Conservation (phyloP, 75 land plant genomes). For the Sequoiadendron giganteum region DNA sequence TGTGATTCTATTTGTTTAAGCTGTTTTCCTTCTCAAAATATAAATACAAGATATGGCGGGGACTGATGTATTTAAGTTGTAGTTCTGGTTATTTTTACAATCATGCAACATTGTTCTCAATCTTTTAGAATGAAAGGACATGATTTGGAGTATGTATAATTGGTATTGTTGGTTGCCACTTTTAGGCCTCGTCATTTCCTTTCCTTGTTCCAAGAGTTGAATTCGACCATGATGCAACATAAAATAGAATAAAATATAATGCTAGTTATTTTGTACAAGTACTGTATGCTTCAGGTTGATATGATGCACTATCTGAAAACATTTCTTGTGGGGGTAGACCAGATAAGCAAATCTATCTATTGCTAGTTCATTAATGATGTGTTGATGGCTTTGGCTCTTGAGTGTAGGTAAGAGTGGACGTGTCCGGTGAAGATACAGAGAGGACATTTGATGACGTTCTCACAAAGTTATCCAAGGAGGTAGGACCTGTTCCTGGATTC, state of each 20-base stretch:
- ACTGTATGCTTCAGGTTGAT: too few relatives aligned
- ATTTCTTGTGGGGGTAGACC: background rate
- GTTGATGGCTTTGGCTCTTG: background rate
- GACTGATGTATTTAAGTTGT: background rate
- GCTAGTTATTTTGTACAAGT: background rate
- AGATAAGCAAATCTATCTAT: background rate
- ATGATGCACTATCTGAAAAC: background rate
- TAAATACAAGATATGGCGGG: background rate
- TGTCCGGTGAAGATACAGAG: slow-evolving; percentile 57
- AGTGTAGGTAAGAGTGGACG: slow-evolving; percentile 60
- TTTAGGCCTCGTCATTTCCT: background rate
- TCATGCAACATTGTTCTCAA: background rate
- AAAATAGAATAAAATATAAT: background rate
- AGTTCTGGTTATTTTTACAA: background rate
- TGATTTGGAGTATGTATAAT: background rate
- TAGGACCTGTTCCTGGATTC: slow-evolving; percentile 72
- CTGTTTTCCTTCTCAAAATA: background rate
- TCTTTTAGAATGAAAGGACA: background rate
- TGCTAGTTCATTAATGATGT: background rate
- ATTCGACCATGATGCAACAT: background rate
- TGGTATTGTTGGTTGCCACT: background rate
- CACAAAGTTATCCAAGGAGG: slow-evolving; percentile 52
- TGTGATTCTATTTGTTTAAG: background rate
- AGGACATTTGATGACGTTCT: slow-evolving; percentile 51
- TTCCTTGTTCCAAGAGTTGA: background rate